These are phyloP conservation scores for Tricholoma sp. DNA, from an alignment of 768 basidiomycete species.

Conservation along the genomic window DNA sequence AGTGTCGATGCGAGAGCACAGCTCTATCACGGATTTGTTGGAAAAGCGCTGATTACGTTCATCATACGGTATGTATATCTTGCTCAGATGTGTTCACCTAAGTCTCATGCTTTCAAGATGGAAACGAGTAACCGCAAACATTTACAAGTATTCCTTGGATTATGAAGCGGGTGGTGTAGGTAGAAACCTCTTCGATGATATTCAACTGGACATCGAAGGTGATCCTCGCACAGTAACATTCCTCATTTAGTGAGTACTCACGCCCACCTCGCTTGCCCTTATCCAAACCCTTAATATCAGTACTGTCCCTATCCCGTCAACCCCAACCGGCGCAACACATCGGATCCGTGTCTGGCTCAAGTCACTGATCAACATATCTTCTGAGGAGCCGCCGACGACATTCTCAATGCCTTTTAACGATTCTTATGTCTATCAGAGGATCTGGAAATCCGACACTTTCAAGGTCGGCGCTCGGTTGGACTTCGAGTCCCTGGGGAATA, in stretches of 20 bases:
- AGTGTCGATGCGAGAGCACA: slow-evolving; percentile 38
- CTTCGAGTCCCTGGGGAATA: slow-evolving; percentile 45
- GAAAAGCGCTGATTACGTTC: slow-evolving; percentile 52
- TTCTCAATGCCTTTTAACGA: slow-evolving; percentile 37
- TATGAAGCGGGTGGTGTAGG: slow-evolving; percentile 65
- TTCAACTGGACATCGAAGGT: slow-evolving; percentile 46
- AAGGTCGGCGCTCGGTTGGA: slow-evolving; percentile 54
- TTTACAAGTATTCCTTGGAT: slow-evolving; percentile 54
- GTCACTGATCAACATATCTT: slow-evolving; percentile 32
- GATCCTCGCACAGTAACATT: slow-evolving; percentile 51
- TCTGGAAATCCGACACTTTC: slow-evolving; percentile 61
- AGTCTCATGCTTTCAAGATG: slow-evolving; percentile 35
- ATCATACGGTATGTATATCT: slow-evolving; percentile 40
- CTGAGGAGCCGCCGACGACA: slow-evolving; percentile 22
- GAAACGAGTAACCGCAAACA: slow-evolving; percentile 35
- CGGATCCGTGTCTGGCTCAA: slow-evolving; percentile 62
- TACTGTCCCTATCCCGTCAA: slow-evolving; percentile 49
- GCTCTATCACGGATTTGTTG: slow-evolving; percentile 51
- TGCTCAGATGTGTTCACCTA: not conserved
- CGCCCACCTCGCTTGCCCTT: not conserved
- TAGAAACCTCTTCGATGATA: slow-evolving; percentile 46
- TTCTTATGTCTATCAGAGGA: slow-evolving; percentile 55
- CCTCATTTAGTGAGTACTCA: slow-evolving; percentile 50
- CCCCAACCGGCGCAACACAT: slow-evolving; percentile 53
- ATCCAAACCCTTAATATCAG: slow-evolving; percentile 24